Conservation (phyloP, 345 rosid genomes). For the Carallia brachiata region DNA sequence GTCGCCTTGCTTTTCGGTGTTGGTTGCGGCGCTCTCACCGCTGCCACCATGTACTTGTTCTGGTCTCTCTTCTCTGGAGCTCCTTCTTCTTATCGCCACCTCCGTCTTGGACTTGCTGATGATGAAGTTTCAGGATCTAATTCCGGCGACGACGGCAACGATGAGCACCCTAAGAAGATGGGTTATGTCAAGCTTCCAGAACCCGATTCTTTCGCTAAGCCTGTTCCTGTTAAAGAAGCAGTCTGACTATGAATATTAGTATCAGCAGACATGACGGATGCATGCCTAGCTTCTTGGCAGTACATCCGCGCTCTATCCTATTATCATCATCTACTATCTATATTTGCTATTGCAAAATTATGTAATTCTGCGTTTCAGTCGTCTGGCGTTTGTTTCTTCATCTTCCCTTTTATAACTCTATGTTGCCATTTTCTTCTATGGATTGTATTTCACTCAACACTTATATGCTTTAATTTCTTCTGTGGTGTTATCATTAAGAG, state of each 20-base stretch:
- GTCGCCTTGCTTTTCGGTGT: slow-evolving; percentile 84
- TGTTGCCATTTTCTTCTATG: no score
- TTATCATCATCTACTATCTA: no score
- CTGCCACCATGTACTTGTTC: slow-evolving; percentile 77
- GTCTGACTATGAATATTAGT: neutral
- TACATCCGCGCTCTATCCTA: no score
- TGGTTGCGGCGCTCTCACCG: slow-evolving; percentile 93
- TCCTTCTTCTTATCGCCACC: slow-evolving; percentile 33
- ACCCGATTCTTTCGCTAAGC: slow-evolving; percentile 10
- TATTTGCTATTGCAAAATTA: no score
- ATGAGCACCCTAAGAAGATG: slow-evolving; percentile 55
- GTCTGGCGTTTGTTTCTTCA: no score
- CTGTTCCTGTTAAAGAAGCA: slow-evolving; percentile 7
- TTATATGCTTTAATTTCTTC: no score
- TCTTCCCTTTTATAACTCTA: no score
- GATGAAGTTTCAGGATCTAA: slow-evolving; percentile 23
- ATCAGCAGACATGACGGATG: no score
- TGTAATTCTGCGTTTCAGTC: no score
- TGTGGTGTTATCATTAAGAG: no score
- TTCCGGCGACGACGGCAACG: slow-evolving; percentile 10
- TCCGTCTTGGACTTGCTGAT: slow-evolving; percentile 28
- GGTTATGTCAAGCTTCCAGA: slow-evolving; percentile 75
- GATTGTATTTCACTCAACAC: no score
- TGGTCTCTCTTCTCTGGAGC: slow-evolving; percentile 68
- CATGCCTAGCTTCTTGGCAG: no score